phyloP scores from a whole-genome alignment of 345 rosid species.

The Salix udensis region DNA sequence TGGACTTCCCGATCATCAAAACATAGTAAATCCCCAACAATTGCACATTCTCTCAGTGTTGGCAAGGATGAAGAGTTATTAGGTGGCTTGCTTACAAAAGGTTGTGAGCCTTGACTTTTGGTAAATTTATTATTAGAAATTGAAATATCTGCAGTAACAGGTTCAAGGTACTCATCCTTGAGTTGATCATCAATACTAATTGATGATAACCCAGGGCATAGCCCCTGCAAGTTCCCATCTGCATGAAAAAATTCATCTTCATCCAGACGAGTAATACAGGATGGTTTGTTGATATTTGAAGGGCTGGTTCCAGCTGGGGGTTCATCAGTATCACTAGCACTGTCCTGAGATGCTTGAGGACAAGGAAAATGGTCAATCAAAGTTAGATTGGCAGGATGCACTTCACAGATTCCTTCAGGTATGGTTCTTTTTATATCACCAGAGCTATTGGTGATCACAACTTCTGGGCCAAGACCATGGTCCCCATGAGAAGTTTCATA shows the following conservation, averaged over 20 bases:
- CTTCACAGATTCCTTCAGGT: constrained; percentile 19
- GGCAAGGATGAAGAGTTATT: constrained; percentile 30
- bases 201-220: constrained; percentile 23
- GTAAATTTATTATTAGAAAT: constrained; percentile 6
- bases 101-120: constrained; percentile 13
- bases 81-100: constrained; percentile 20
- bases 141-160: constrained; percentile 13
- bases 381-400: neutral
- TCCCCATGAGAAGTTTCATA: constrained; percentile 14
- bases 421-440: neutral
- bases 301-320: constrained; percentile 3
- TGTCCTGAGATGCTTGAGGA: neutral
- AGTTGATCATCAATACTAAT: constrained; percentile 7
- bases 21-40: constrained; percentile 24
- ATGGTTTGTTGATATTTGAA: constrained; percentile 2
- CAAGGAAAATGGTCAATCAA: neutral
- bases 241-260: constrained; percentile 12
- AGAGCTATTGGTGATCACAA: constrained; percentile 2
- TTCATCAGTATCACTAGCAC: neutral
- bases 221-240: constrained; percentile 20
- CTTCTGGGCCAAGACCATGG: constrained; percentile 8
- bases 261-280: constrained; percentile 1
- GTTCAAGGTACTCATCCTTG: constrained; percentile 11
- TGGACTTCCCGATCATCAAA: constrained; percentile 36
- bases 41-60: constrained; percentile 25